Evolutionary conservation across 495 filamentous ascomycete species (phyloP).

Genomic region (Aspergillus heteromorphus): DNA sequence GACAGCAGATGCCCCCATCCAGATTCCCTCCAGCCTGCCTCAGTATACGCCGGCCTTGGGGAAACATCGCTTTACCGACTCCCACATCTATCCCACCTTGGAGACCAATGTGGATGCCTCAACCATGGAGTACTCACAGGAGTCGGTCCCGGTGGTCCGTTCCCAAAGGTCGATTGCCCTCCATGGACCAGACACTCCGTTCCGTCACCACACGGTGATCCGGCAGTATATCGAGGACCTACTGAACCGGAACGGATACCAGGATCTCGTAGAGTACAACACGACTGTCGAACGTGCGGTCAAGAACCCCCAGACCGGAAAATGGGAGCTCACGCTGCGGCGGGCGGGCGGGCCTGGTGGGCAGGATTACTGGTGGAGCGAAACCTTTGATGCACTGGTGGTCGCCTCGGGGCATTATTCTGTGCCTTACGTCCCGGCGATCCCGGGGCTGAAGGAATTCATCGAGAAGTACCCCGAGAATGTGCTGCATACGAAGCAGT

Average conservation of each 20-base stretch:
- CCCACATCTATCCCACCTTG: slow-evolving; percentile 33
- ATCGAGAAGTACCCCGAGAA: slow-evolving; percentile 27
- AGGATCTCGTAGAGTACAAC: slow-evolving; percentile 33
- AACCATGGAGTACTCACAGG: slow-evolving; percentile 38
- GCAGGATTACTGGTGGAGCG: slow-evolving; percentile 41
- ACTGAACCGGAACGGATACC: slow-evolving; percentile 29
- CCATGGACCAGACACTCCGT: slow-evolving; percentile 34
- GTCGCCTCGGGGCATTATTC: slow-evolving; percentile 78
- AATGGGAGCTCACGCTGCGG: slow-evolving; percentile 35
- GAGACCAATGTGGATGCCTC: slow-evolving; percentile 38
- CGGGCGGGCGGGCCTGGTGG: slow-evolving; percentile 17
- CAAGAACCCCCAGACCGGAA: slow-evolving; percentile 22
- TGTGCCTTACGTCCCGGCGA: slow-evolving; percentile 63
- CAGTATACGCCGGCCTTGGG: slow-evolving; percentile 34
- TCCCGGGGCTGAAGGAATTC: slow-evolving; percentile 39
- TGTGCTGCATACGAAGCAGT: slow-evolving; percentile 38
- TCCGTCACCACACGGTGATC: slow-evolving; percentile 35
- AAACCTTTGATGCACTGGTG: slow-evolving; percentile 64
- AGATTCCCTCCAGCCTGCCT: slow-evolving; percentile 42
- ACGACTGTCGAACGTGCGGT: slow-evolving; percentile 38
- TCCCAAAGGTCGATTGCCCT: slow-evolving; percentile 32
- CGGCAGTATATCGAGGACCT: slow-evolving; percentile 36
- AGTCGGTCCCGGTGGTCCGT: slow-evolving; percentile 27
- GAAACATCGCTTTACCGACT: slow-evolving; percentile 46
- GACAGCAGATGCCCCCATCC: slow-evolving; percentile 43